A percentile compares a stretch with the other conserved stretches of the same genome.
Conservation (phyloP, 805 yeast species). For the Ogataea philodendri region DNA sequence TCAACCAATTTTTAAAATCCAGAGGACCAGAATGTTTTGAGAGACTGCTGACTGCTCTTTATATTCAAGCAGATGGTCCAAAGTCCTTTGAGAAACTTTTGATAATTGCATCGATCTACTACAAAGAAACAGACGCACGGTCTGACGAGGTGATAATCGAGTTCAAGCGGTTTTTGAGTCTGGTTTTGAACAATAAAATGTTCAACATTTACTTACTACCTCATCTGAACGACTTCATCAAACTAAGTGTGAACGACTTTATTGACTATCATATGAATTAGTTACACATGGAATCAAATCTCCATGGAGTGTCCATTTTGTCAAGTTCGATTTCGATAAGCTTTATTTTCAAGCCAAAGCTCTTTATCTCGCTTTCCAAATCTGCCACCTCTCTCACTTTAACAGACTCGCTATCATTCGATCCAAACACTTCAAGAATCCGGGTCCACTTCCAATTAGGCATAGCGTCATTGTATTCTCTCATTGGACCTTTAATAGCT, state of each 20-base stretch:
- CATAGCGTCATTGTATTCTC: constrained; percentile 78
- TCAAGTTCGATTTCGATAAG: constrained; percentile 61
- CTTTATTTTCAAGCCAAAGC: constrained; percentile 30
- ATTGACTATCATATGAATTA: constrained; percentile 31
- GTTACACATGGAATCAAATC: constrained; percentile 44
- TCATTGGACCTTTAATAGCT: constrained; percentile 72
- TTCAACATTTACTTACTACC: constrained; percentile 26
- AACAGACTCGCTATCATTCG: constrained; percentile 29
- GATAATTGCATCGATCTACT: constrained; percentile 19
- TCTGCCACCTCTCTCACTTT: constrained; percentile 40
- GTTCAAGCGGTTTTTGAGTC: constrained; percentile 31
- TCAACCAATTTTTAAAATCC: constrained; percentile 27
- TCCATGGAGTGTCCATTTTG: constrained; percentile 62
- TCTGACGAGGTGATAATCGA: constrained; percentile 28
- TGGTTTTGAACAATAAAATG: constrained; percentile 26
- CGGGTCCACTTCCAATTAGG: constrained; percentile 80
- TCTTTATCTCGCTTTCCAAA: constrained; percentile 36
- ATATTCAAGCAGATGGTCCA: constrained; percentile 10
- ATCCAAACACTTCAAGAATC: constrained; percentile 66
- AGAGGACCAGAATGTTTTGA: constrained; percentile 14
- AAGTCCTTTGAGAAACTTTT: constrained; percentile 18
- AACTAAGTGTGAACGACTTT: constrained; percentile 32
- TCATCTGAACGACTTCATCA: constrained; percentile 31
- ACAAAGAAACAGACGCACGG: constrained; percentile 13
- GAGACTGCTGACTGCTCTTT: constrained; percentile 12